phyloP scores from a whole-genome alignment of 345 rosid species.

The Salix dunnii region DNA sequence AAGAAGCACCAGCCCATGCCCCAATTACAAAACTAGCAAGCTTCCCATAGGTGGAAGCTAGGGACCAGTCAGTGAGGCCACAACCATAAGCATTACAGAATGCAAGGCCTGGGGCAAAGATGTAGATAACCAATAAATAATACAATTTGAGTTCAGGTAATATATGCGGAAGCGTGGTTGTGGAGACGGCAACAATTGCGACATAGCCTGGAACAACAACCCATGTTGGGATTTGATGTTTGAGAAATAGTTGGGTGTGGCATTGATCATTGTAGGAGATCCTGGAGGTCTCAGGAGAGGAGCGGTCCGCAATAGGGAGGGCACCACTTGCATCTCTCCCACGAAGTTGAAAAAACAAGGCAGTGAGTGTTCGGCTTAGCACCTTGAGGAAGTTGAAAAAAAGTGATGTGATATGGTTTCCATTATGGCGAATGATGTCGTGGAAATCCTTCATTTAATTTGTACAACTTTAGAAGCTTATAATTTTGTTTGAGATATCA shows the following conservation, averaged over 20 bases:
- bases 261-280: slow-evolving; percentile 21
- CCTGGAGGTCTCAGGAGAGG: slow-evolving; percentile 22
- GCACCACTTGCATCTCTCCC: background rate
- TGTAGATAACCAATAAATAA: slow-evolving; percentile 14
- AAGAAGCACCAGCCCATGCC: slow-evolving; percentile 24
- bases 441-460: background rate
- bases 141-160: slow-evolving; percentile 31
- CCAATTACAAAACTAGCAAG: slow-evolving; percentile 25
- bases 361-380: background rate
- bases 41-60: slow-evolving; percentile 21
- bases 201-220: slow-evolving; percentile 11
- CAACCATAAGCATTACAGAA: slow-evolving; percentile 35
- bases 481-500: background rate
- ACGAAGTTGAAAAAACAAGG: background rate
- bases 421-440: background rate
- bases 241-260: slow-evolving; percentile 15
- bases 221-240: slow-evolving; percentile 28
- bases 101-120: slow-evolving; percentile 16
- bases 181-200: slow-evolving; percentile 14
- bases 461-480: background rate
- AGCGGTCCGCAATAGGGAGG: background rate
- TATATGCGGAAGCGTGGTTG: slow-evolving; percentile 13
- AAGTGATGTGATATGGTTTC: background rate
- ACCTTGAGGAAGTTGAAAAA: background rate
- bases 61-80: slow-evolving; percentile 30